Percentiles rank a stretch among this genome's conserved stretches.
Evolutionary conservation across 345 rosid species (phyloP).

Genomic region (Lepidium sativum): DNA sequence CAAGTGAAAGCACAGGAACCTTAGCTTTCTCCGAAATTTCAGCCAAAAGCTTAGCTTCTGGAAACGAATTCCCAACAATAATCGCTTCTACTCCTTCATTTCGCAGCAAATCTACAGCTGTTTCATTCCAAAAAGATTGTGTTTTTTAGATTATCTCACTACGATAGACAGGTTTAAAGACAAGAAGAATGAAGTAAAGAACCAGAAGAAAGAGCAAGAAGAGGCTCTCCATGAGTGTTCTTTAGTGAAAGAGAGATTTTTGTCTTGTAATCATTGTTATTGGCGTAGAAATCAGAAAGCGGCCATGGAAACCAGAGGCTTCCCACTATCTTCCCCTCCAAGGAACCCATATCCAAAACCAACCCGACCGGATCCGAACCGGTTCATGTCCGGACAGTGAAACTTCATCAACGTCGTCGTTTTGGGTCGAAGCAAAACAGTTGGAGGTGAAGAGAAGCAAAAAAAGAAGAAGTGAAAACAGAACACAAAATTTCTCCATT

Average conservation of each 20-base stretch:
- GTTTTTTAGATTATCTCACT: no score
- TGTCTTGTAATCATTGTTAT: not conserved
- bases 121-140: not conserved
- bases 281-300: slow-evolving; percentile 17
- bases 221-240: slow-evolving; percentile 24
- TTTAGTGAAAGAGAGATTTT: slow-evolving; percentile 4
- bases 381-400: not conserved
- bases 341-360: slow-evolving; percentile 20
- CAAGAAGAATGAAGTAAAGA: not conserved
- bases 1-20: slow-evolving; percentile 27
- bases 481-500: slow-evolving; percentile 12
- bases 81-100: slow-evolving; percentile 6
- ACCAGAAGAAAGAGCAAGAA: slow-evolving; percentile 23
- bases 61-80: slow-evolving; percentile 7
- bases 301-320: slow-evolving; percentile 23
- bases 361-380: slow-evolving; percentile 10
- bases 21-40: slow-evolving; percentile 23
- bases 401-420: not conserved
- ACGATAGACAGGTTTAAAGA: not conserved
- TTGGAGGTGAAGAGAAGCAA: not conserved
- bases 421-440: slow-evolving; percentile 1
- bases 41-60: slow-evolving; percentile 15
- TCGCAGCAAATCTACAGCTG: slow-evolving; percentile 19
- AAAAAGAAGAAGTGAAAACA: not conserved
- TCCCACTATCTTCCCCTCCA: slow-evolving; percentile 17